A percentile compares a stretch with the other conserved stretches of the same genome.
phyloP scores from a whole-genome alignment of 805 yeast species.

The Myxozyma monticola region DNA sequence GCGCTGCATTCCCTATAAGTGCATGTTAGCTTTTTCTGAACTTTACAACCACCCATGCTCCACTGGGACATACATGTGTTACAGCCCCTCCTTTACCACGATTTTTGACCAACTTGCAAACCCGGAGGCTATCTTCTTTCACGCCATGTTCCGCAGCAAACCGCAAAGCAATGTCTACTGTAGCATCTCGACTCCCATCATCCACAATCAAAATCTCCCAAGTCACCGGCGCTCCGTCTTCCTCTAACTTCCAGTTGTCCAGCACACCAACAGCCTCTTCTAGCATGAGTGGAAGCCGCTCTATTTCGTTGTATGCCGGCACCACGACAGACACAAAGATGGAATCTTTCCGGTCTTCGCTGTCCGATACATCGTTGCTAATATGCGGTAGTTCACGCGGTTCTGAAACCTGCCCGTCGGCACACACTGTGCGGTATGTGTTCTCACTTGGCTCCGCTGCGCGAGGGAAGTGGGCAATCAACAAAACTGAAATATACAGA shows the following conservation, averaged over 20 bases:
- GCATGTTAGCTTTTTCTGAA: neutral
- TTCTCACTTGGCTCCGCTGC: slow-evolving; percentile 16
- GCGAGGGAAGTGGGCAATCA: slow-evolving; percentile 28
- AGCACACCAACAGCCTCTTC: slow-evolving; percentile 51
- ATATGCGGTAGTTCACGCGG: slow-evolving; percentile 4
- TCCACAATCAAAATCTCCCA: slow-evolving; percentile 87
- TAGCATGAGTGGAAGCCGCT: slow-evolving; percentile 68
- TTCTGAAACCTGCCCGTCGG: slow-evolving; percentile 3
- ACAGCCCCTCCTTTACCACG: slow-evolving; percentile 98
- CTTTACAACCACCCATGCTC: neutral
- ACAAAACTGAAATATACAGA: slow-evolving; percentile 3
- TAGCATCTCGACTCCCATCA: slow-evolving; percentile 86
- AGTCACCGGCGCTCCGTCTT: slow-evolving; percentile 33
- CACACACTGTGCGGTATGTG: slow-evolving; percentile 7
- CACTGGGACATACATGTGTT: slow-evolving; percentile 51
- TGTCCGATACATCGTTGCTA: slow-evolving; percentile 1
- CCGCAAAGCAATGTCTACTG: slow-evolving; percentile 68
- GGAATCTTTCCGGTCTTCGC: slow-evolving; percentile 20
- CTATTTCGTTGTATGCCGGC: slow-evolving; percentile 90
- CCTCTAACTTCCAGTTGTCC: slow-evolving; percentile 34
- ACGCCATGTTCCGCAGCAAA: slow-evolving; percentile 47
- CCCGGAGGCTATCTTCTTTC: slow-evolving; percentile 62
- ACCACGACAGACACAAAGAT: slow-evolving; percentile 74
- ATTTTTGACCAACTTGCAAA: slow-evolving; percentile 67
- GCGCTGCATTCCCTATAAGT: slow-evolving; percentile 61